These are phyloP conservation scores for Dothiorella sarmentorum DNA, from an alignment of 2,329 filamentous ascomycete species.

Conservation along the genomic window DNA sequence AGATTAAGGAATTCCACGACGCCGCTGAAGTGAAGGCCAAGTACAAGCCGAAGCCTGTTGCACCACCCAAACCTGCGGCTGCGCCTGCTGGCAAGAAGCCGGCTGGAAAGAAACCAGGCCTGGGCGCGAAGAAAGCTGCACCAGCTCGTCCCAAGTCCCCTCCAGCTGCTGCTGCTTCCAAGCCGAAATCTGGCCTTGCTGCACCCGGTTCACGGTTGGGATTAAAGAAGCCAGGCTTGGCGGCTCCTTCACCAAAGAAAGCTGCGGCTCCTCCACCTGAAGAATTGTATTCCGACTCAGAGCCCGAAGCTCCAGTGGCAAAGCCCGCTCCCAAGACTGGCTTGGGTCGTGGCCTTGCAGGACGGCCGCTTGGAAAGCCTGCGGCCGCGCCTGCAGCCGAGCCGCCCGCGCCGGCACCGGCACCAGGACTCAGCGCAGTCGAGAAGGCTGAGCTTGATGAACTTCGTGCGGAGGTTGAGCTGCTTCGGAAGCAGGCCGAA, in stretches of 20 bases:
- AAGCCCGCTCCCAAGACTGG: constrained; percentile 60
- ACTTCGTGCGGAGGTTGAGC: constrained; percentile 77
- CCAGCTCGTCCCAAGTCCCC: constrained; percentile 28
- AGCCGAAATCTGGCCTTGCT: constrained; percentile 40
- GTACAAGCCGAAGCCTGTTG: constrained; percentile 79
- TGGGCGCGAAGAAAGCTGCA: constrained; percentile 51
- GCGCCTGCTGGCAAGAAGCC: constrained; percentile 48
- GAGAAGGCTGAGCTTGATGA: constrained; percentile 93
- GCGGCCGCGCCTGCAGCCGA: constrained; percentile 41
- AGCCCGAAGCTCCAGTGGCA: constrained; percentile 42
- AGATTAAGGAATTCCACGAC: constrained; percentile 90
- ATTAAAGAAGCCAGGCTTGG: constrained; percentile 39
- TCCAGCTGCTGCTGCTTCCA: constrained; percentile 39
- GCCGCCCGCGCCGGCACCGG: constrained; percentile 50
- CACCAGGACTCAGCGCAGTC: constrained; percentile 65
- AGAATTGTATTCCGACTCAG: constrained; percentile 46
- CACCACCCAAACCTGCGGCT: constrained; percentile 55
- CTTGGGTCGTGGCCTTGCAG: constrained; percentile 72
- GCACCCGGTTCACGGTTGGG: constrained; percentile 37
- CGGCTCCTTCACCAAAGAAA: constrained; percentile 10
- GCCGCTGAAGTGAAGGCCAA: constrained; percentile 81
- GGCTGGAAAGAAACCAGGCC: constrained; percentile 51
- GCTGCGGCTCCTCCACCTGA: constrained; percentile 50
- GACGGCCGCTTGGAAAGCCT: constrained; percentile 75
- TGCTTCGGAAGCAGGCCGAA: constrained; percentile 69